Evolutionary conservation across 2,329 filamentous ascomycete species (phyloP).

Genomic region (Stagonosporopsis chrysanthemi): DNA sequence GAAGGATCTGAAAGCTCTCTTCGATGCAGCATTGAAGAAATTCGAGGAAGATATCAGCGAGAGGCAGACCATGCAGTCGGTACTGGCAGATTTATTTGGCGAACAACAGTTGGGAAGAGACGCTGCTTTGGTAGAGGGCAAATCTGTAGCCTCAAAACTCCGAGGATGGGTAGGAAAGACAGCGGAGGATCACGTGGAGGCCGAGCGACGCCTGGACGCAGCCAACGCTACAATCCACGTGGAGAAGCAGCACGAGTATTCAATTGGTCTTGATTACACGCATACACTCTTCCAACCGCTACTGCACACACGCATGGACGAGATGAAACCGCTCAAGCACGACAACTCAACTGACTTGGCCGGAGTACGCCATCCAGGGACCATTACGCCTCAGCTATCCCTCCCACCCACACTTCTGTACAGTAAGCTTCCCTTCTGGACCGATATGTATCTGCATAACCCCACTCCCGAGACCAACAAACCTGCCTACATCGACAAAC

Average conservation of each 20-base stretch:
- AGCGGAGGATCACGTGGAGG: conserved; percentile 35
- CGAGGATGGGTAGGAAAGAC: conserved; percentile 49
- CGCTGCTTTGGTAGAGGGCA: conserved; percentile 40
- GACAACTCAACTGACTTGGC: conserved; percentile 49
- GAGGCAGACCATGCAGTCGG: conserved; percentile 50
- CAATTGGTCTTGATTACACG: conserved; percentile 61
- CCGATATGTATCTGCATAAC: conserved; percentile 32
- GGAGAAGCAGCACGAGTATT: conserved; percentile 57
- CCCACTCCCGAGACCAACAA: conserved; percentile 38
- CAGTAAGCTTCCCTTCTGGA: conserved; percentile 43
- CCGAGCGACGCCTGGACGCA: conserved; percentile 17
- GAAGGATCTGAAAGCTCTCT: conserved; percentile 57
- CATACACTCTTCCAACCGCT: conserved; percentile 56
- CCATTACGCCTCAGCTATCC: conserved; percentile 42
- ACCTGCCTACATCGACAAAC: conserved; percentile 40
- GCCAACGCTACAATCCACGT: conserved; percentile 37
- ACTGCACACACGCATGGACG: conserved; percentile 34
- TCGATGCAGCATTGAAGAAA: conserved; percentile 52
- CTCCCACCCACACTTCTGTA: conserved; percentile 49
- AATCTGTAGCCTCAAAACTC: conserved; percentile 26
- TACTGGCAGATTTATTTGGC: conserved; percentile 61
- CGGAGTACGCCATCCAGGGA: conserved; percentile 40
- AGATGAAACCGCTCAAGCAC: conserved; percentile 39
- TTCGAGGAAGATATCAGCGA: conserved; percentile 45
- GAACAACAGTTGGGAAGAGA: conserved; percentile 62